These are phyloP conservation scores for Mesembryanthemum crystallinum DNA, from an alignment of 148 eudicot genomes.

Conservation along the genomic window DNA sequence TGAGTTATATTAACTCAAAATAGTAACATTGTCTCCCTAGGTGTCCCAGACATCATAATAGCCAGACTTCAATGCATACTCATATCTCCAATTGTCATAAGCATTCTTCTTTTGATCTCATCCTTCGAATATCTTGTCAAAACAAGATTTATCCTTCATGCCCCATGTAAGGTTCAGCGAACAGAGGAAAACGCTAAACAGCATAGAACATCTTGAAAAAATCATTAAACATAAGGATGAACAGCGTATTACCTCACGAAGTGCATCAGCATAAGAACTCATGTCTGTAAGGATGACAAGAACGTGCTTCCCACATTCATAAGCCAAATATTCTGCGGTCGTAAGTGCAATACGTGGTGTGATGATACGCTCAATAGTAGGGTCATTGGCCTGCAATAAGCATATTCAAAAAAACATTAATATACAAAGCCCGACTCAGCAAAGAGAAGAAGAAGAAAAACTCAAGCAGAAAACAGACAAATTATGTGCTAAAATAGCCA, in stretches of 20 bases:
- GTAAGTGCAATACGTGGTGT: conserved; percentile 98
- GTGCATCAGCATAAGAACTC: conserved; percentile 99
- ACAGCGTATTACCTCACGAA: conserved; percentile 78
- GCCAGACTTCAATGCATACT: too few species aligned
- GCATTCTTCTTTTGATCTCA: too few species aligned
- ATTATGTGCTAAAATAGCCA: neutral
- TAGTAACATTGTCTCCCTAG: too few species aligned
- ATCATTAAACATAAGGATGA: neutral
- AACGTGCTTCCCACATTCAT: conserved; percentile 99
- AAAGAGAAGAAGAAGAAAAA: neutral
- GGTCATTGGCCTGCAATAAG: conserved; percentile 85
- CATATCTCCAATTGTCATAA: too few species aligned
- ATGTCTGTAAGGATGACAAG: conserved; percentile 97
- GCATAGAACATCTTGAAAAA: neutral
- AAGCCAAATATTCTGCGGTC: conserved; percentile 96
- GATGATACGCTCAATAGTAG: conserved; percentile 97
- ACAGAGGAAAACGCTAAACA: neutral
- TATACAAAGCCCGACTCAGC: conserved; percentile 1
- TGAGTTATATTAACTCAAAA: too few species aligned
- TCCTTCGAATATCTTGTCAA: too few species aligned
- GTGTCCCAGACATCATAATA: too few species aligned
- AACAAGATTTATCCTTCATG: too few species aligned
- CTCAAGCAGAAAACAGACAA: neutral
- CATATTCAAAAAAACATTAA: neutral
- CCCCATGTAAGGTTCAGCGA: neutral